phyloP scores from a whole-genome alignment of 148 eudicot species.

The Bassia scoparia region DNA sequence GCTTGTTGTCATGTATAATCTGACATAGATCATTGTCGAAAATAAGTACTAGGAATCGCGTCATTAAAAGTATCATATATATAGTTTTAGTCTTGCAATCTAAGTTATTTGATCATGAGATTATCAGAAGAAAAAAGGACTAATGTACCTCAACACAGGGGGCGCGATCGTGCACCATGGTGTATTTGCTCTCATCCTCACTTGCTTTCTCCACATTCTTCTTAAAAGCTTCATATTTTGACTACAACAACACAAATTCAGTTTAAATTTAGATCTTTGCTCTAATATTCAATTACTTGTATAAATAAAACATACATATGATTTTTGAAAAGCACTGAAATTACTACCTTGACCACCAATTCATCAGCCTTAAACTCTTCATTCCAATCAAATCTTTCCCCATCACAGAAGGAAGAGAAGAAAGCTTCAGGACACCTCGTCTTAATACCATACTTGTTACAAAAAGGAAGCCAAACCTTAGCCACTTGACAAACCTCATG shows the following conservation, averaged over 20 bases:
- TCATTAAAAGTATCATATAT: no score
- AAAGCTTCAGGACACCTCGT: conserved; percentile 54
- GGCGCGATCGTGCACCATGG: conserved; percentile 34
- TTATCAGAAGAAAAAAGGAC: neutral
- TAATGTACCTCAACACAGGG: conserved; percentile 29
- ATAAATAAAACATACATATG: no score
- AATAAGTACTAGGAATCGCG: no score
- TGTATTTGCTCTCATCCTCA: conserved; percentile 27
- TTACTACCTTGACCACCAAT: conserved; percentile 20
- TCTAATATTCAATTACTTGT: no score
- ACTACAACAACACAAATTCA: conserved; percentile 14
- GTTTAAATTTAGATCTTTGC: no score
- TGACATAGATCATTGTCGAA: no score
- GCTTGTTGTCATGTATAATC: no score
- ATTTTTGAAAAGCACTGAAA: neutral
- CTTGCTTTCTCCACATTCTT: conserved; percentile 21
- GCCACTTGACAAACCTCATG: conserved; percentile 42
- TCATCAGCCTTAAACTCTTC: conserved; percentile 16
- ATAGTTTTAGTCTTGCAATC: no score
- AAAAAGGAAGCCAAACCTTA: conserved; percentile 54
- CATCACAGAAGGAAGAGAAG: conserved; percentile 30
- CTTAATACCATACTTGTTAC: conserved; percentile 41
- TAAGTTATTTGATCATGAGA: no score
- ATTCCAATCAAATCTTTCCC: conserved; percentile 20
- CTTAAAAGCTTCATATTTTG: conserved; percentile 28